Evolutionary conservation across 495 filamentous ascomycete genomes (phyloP).

Genomic region (Hypomontagnella submonticulosa): DNA sequence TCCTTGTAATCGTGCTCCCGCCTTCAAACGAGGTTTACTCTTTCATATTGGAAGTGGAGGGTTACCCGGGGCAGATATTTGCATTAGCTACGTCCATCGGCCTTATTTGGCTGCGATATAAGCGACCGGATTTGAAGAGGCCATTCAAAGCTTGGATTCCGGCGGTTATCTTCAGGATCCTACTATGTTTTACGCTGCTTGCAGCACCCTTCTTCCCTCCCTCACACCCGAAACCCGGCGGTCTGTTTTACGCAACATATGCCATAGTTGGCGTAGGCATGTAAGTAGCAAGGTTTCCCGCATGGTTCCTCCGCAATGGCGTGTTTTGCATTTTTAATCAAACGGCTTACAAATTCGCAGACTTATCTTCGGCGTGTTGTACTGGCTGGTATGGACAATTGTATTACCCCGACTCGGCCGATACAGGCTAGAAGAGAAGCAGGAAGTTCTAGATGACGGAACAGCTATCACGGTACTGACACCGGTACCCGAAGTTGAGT

Average conservation of each 20-base stretch:
- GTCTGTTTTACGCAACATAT: slow-evolving; percentile 77
- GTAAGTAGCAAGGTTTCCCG: slow-evolving; percentile 59
- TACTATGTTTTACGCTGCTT: slow-evolving; percentile 59
- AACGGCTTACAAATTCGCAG: slow-evolving; percentile 58
- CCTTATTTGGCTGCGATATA: slow-evolving; percentile 69
- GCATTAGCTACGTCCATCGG: slow-evolving; percentile 69
- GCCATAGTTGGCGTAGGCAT: slow-evolving; percentile 75
- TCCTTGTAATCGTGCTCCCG: slow-evolving; percentile 72
- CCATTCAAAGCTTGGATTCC: slow-evolving; percentile 76
- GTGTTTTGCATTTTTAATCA: slow-evolving; percentile 49
- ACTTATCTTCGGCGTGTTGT: slow-evolving; percentile 68
- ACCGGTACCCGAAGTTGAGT: slow-evolving; percentile 48
- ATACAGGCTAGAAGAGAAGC: slow-evolving; percentile 69
- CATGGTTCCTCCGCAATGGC: background rate
- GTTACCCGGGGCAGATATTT: slow-evolving; percentile 73
- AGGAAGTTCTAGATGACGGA: slow-evolving; percentile 67
- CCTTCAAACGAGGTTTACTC: slow-evolving; percentile 74
- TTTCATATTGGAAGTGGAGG: slow-evolving; percentile 79
- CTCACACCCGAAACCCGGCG: slow-evolving; percentile 62
- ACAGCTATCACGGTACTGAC: slow-evolving; percentile 69
- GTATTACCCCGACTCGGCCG: slow-evolving; percentile 67
- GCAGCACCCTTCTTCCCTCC: slow-evolving; percentile 66
- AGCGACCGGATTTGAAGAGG: slow-evolving; percentile 68
- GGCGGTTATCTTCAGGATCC: slow-evolving; percentile 59
- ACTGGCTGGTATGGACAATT: slow-evolving; percentile 79